A percentile compares a stretch with the other conserved stretches of the same genome.
Conservation (phyloP, 345 rosid species). For the Anastatica hierochuntica region DNA sequence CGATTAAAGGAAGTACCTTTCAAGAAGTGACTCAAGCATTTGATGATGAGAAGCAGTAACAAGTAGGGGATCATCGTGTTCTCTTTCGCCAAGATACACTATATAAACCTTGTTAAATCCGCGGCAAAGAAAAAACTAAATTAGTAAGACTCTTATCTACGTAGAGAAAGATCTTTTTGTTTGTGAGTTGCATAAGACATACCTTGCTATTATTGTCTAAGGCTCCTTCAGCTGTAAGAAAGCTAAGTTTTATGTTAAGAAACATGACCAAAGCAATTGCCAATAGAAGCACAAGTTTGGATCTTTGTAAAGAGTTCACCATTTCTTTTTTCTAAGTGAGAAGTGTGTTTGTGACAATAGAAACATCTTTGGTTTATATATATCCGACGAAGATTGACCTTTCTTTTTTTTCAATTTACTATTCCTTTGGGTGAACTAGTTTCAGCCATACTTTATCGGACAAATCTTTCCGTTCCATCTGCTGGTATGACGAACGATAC, state of each 20-base stretch:
- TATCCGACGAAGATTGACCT: too few relatives aligned
- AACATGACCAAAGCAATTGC: conserved; percentile 1
- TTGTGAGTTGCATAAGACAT: not conserved
- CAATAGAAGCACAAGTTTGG: conserved; percentile 5
- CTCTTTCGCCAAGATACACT: conserved; percentile 41
- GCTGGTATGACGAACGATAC: too few relatives aligned
- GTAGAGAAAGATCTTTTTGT: not conserved
- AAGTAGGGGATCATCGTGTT: conserved; percentile 28
- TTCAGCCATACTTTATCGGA: too few relatives aligned
- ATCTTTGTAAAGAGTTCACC: conserved; percentile 4
- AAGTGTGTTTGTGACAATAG: too few relatives aligned
- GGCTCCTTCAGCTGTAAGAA: conserved; percentile 4
- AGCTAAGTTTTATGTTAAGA: conserved; percentile 1
- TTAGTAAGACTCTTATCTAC: too few relatives aligned
- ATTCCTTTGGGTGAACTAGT: too few relatives aligned
- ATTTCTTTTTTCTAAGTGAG: conserved; percentile 10
- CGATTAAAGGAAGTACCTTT: too few relatives aligned
- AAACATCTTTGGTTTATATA: too few relatives aligned
- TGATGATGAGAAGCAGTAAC: conserved; percentile 32
- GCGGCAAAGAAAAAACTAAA: not conserved
- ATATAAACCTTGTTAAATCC: conserved; percentile 23
- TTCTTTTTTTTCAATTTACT: too few relatives aligned
- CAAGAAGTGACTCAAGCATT: conserved; percentile 31
- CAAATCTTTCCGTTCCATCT: too few relatives aligned
- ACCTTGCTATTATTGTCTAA: not conserved